Base-by-base conservation (phyloP, 257 asterid genomes). In the Ligustrum vulgare region DNA sequence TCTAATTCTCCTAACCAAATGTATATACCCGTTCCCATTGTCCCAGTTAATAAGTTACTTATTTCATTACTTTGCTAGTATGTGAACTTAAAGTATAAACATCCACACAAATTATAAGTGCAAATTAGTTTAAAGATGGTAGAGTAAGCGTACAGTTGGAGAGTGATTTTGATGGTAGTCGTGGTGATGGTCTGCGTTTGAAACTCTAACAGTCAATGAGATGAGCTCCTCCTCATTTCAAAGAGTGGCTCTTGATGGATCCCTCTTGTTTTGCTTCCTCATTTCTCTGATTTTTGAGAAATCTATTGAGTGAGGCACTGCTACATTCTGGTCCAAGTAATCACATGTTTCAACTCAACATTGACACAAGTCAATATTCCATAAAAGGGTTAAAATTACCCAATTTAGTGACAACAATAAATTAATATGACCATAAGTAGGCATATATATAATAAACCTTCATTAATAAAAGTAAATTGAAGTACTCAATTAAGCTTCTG, bases 211-310 rank as follows among this genome's bases (percentile, higher is more conserved):
- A 34, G 83, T 77, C 7, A 92, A 82, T 56, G 97, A 67, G 37
- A 83, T 81, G 74, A 93, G 89, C 72, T 93, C 96, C 60, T 88
- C 93, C 77, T 93, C 98, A n/a, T 91, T 93, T 25, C 98, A 97
- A 22, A 93, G 86, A 85, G 96, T 93, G 18, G 97, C 96, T 70
- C 98, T 86, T 22, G 97, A 93, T 2, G 89, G 86, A 12, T 91
- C 97, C 82, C 88, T 83, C 84, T 93, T 93, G 91, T 93, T 93
- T 77, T 91, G 98, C 77, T 91, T 93, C 80, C 97, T 85, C 87
- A 82, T 93, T 80, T 91, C 98, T 81, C 98, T 76, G 71, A 93
- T 89, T 81, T 93, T 93, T 0, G 97, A 83, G 75, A 93, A 93
- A 76, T 93, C 98, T 94, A 93, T 74, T 0, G 98, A 93, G 80